A percentile compares a stretch with the other conserved stretches of the same genome.
phyloP scores from a whole-genome alignment of 2,329 filamentous ascomycete genomes.

The Ophiocordyceps camponoti-floridani region DNA sequence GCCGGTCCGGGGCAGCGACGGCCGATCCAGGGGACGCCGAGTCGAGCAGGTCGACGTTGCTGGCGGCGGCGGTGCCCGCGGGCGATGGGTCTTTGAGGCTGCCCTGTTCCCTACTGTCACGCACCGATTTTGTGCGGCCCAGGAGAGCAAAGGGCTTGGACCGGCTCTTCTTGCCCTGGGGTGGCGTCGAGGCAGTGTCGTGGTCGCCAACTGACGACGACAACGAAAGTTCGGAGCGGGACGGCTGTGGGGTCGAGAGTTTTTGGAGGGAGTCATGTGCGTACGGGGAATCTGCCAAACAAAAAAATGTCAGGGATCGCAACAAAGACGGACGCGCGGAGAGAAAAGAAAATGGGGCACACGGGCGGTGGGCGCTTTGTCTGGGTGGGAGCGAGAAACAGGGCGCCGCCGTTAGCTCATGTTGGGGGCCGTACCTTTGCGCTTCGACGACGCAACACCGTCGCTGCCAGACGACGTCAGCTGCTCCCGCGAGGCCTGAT shows the following conservation, averaged over 20 bases:
- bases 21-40: conserved; percentile 36
- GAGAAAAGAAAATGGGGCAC: background rate
- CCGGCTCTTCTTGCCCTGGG: conserved; percentile 28
- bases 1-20: conserved; percentile 45
- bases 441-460: conserved; percentile 11
- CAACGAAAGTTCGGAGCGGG: conserved; percentile 34
- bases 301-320: conserved; percentile 5
- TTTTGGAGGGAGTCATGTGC: conserved; percentile 18
- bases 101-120: conserved; percentile 30
- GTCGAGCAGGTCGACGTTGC: conserved; percentile 12
- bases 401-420: background rate
- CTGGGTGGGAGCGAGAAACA: background rate
- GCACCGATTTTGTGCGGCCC: conserved; percentile 31
- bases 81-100: conserved; percentile 18
- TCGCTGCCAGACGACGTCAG: conserved; percentile 19
- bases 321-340: background rate
- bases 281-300: conserved; percentile 9
- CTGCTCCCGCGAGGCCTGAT: conserved; percentile 18
- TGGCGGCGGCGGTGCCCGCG: conserved; percentile 7
- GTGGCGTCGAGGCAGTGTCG: conserved; percentile 18
- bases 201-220: conserved; percentile 30
- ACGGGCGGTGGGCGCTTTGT: background rate
- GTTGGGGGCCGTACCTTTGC: conserved; percentile 13
- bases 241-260: conserved; percentile 21
- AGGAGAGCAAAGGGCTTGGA: conserved; percentile 36